Evolutionary conservation across 2,329 filamentous ascomycete genomes (phyloP), one percentile per base, ranked within the genome.

Genomic region (Penicillium sp.): DNA sequence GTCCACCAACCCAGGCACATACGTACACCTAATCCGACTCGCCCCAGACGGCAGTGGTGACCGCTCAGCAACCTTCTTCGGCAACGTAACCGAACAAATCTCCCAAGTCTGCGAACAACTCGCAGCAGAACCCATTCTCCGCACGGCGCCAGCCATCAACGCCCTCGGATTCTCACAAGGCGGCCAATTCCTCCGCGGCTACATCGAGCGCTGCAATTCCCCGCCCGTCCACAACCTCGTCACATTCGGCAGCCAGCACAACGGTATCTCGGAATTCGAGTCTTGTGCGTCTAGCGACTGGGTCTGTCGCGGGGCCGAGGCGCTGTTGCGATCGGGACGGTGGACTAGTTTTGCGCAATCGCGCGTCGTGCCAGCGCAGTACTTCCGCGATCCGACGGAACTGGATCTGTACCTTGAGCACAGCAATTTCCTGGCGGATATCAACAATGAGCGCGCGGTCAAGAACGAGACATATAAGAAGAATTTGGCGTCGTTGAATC

Each of bases 141-240:
- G 86, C 49, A 88, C 86, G 6, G 88, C 88, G 0, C 87, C 88
- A 0, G 89, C 86, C 55, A 79, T 96, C 65, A 93, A 97, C 71
- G 92, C 91, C 29, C 75, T 99, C 30, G 93, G 93, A 25, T 96
- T 99, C 76, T 93, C 88, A 12, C 93, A 99, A 71, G 93, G 93
- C 55, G 93, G 93, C 1, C 89, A 95, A 69, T 96, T 99, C 75
- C 80, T 99, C n/a, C 84, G 93, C 51, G 93, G 80, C 19, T 91
- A 95, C 68, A 77, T 95, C 56, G 84, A 99, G 77, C 81, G 89
- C 36, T 99, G 93, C 77, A 93, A 90, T 68, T 64, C 62, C 29
- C 85, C 89, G 0, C 84, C 82, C 3, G 81, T 95, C 11, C 80
- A 83, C 57, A 91, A 82, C 66, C 80, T 96, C 31, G 80, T 95